Conservation (phyloP, 202 grass and related monocot genomes). For the Panicum hallii region DNA sequence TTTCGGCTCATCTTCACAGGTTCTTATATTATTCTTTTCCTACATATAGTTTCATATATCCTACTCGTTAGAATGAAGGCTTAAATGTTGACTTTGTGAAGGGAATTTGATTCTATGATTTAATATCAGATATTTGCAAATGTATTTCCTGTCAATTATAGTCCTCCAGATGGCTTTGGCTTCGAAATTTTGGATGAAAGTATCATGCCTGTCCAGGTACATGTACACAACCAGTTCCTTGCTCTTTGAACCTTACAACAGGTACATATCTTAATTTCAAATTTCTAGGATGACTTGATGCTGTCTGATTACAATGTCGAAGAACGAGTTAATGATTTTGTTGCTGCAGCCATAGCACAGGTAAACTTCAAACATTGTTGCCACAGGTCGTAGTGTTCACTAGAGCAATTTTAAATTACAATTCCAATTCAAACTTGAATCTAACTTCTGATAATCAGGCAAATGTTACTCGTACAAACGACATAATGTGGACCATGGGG, state of each 20-base stretch:
- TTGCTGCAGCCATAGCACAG: constrained; percentile 77
- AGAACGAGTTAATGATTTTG: constrained; percentile 88
- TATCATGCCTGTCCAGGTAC: constrained; percentile 80
- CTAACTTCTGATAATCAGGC: constrained; percentile 59
- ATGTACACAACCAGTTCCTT: constrained; percentile 9
- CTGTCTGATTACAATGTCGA: constrained; percentile 85
- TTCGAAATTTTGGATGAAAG: constrained; percentile 70
- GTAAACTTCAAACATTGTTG: constrained; percentile 47
- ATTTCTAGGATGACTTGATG: constrained; percentile 71
- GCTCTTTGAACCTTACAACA: constrained; percentile 6
- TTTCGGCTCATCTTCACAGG: constrained; percentile 86
- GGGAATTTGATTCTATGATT: constrained; percentile 9
- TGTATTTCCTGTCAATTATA: constrained; percentile 91
- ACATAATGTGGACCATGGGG: constrained; percentile 99
- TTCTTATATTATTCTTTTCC: constrained; percentile 36
- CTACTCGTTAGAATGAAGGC: constrained; percentile 16
- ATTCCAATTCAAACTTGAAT: constrained; percentile 34
- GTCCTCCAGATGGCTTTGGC: constrained; percentile 73
- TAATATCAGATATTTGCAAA: constrained; percentile 88
- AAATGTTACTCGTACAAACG: constrained; percentile 82
- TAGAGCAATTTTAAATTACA: constrained; percentile 17
- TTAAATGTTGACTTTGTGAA: background rate
- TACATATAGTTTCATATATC: background rate
- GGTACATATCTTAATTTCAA: constrained; percentile 39
- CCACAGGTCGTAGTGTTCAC: constrained; percentile 17